phyloP scores from a whole-genome alignment of 768 basidiomycete species.

The Collybia nuda region DNA sequence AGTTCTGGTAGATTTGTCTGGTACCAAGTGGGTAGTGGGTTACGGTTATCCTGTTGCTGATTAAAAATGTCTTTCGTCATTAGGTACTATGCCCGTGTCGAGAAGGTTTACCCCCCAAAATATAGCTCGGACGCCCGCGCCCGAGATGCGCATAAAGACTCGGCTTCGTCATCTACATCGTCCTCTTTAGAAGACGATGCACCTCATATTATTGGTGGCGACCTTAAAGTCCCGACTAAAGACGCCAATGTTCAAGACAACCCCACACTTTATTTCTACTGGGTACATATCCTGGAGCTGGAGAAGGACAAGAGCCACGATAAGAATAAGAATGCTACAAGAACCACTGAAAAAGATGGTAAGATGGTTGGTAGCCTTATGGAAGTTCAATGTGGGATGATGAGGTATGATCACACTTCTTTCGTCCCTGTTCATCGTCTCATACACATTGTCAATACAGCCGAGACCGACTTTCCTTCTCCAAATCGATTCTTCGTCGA shows the following conservation, averaged over 20 bases:
- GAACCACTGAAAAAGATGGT: slow-evolving; percentile 51
- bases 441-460: slow-evolving; percentile 36
- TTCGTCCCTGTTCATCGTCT: background rate
- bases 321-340: slow-evolving; percentile 53
- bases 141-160: slow-evolving; percentile 50
- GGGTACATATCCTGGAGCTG: slow-evolving; percentile 81
- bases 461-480: slow-evolving; percentile 94
- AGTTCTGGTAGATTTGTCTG: slow-evolving; percentile 83
- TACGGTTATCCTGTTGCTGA: slow-evolving; percentile 1
- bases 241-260: slow-evolving; percentile 74
- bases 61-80: slow-evolving; percentile 13
- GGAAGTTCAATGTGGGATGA: slow-evolving; percentile 76
- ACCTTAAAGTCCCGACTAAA: slow-evolving; percentile 74
- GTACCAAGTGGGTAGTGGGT: slow-evolving; percentile 66
- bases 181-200: slow-evolving; percentile 44
- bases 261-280: slow-evolving; percentile 83
- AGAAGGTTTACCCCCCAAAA: slow-evolving; percentile 74
- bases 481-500: slow-evolving; percentile 93
- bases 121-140: slow-evolving; percentile 44
- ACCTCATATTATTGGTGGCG: slow-evolving; percentile 72
- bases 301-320: slow-evolving; percentile 68
- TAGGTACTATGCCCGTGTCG: slow-evolving; percentile 82
- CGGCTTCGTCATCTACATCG: slow-evolving; percentile 35
- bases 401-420: slow-evolving; percentile 59
- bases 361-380: slow-evolving; percentile 76